A percentile compares a stretch with the other conserved stretches of the same genome.
Conservation (phyloP, 148 eudicot genomes). For the Rhododendron vialii region DNA sequence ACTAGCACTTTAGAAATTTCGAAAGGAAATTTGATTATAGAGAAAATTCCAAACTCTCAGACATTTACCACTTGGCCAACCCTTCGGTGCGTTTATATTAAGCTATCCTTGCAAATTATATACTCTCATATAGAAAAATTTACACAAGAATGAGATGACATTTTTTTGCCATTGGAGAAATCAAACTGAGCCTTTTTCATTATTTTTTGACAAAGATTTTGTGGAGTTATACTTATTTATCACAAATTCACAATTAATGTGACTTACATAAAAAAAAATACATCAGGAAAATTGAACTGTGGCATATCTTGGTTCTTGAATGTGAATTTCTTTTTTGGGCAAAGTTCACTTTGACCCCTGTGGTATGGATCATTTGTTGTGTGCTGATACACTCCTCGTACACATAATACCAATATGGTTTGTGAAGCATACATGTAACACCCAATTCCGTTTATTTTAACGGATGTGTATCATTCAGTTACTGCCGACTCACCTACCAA, state of each 20-base stretch:
- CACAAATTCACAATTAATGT: not conserved
- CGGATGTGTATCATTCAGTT: too few relatives aligned
- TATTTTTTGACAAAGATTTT: not conserved
- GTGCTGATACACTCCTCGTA: too few relatives aligned
- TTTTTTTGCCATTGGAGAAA: not conserved
- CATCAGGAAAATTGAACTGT: not conserved
- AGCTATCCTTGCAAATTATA: not conserved
- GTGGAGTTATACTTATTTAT: not conserved
- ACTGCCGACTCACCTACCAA: not conserved
- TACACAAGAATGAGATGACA: not conserved
- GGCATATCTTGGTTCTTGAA: not conserved
- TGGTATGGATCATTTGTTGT: too few relatives aligned
- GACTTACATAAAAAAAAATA: not conserved
- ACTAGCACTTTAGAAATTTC: too few relatives aligned
- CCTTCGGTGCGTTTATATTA: not conserved
- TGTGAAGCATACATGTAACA: too few relatives aligned
- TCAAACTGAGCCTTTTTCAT: not conserved
- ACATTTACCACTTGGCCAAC: too few relatives aligned
- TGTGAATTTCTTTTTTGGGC: not conserved
- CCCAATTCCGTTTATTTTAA: too few relatives aligned
- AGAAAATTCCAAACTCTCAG: not conserved
- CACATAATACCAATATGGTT: too few relatives aligned
- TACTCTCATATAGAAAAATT: not conserved
- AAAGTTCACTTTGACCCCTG: too few relatives aligned
- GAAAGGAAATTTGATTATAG: too few relatives aligned